Conservation (phyloP, 1,139 yeast genomes). For the Yamadazyma friedrichii region DNA sequence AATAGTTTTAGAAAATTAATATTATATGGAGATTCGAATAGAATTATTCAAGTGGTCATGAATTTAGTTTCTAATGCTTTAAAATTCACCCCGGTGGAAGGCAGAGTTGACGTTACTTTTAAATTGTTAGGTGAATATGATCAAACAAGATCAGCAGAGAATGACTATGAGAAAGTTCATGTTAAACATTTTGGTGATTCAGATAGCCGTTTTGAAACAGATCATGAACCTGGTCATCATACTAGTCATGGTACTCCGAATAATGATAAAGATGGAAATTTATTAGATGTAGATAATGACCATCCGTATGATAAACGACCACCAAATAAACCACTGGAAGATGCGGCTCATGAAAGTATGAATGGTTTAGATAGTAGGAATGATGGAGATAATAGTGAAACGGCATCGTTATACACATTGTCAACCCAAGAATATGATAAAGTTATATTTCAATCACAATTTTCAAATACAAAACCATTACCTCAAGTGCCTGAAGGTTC, state of each 20-base stretch:
- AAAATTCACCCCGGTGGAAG: conserved; percentile 87
- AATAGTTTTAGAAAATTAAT: conserved; percentile 59
- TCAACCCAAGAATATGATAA: conserved; percentile 58
- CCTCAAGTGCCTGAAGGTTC: conserved; percentile 22
- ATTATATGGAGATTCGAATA: conserved; percentile 78
- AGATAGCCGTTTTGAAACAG: conserved; percentile 6
- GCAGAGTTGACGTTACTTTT: conserved; percentile 69
- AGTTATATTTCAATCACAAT: conserved; percentile 52
- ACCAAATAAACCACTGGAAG: conserved; percentile 3
- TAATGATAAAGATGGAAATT: neutral
- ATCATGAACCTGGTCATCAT: neutral
- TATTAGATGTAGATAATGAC: neutral
- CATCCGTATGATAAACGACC: conserved; percentile 3
- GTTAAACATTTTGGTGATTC: conserved; percentile 12
- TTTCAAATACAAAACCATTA: conserved; percentile 25
- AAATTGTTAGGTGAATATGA: conserved; percentile 74
- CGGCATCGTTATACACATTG: conserved; percentile 41
- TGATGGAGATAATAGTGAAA: conserved; percentile 18
- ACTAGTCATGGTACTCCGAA: neutral
- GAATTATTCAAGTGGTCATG: conserved; percentile 85
- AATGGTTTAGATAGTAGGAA: conserved; percentile 1
- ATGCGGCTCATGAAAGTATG: neutral
- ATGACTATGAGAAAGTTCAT: conserved; percentile 29
- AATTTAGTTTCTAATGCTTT: conserved; percentile 83
- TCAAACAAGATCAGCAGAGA: conserved; percentile 33